Conservation (phyloP, 2,329 filamentous ascomycete genomes). For the Polytolypa hystricis region DNA sequence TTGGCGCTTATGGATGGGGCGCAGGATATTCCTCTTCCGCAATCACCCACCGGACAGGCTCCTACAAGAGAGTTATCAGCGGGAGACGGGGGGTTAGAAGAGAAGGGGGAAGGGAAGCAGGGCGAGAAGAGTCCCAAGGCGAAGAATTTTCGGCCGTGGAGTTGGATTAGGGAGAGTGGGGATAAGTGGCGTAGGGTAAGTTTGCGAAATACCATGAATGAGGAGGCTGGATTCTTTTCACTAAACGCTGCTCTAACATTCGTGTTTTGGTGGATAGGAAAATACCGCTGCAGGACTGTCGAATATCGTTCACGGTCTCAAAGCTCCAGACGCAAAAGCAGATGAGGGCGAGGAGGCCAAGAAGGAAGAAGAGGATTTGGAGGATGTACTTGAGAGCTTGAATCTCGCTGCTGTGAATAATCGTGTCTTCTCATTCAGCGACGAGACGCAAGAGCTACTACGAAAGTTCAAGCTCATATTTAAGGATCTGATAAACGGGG, state of each 20-base stretch:
- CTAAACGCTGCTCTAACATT: neutral
- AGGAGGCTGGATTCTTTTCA: neutral
- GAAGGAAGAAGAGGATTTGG: slow-evolving; percentile 61
- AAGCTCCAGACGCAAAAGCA: slow-evolving; percentile 16
- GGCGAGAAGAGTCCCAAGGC: slow-evolving; percentile 15
- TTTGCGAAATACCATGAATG: neutral
- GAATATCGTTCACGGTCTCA: slow-evolving; percentile 19
- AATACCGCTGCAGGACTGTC: slow-evolving; percentile 19
- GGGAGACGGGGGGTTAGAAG: slow-evolving; percentile 20
- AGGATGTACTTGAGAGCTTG: slow-evolving; percentile 67
- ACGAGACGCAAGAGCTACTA: slow-evolving; percentile 71
- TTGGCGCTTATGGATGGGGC: slow-evolving; percentile 35
- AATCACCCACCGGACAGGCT: slow-evolving; percentile 36
- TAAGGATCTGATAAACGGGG: slow-evolving; percentile 84
- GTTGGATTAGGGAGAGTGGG: slow-evolving; percentile 29
- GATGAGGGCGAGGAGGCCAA: slow-evolving; percentile 35
- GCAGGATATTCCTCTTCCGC: slow-evolving; percentile 40
- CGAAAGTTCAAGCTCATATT: slow-evolving; percentile 79
- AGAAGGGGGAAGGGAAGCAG: slow-evolving; percentile 19
- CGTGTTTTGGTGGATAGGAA: slow-evolving; percentile 13
- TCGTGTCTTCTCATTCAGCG: slow-evolving; percentile 71
- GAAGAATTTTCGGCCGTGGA: slow-evolving; percentile 29
- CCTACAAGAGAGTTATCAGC: slow-evolving; percentile 15
- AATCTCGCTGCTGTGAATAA: slow-evolving; percentile 78
- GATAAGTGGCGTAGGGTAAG: slow-evolving; percentile 24